Evolutionary conservation across 2,329 filamentous ascomycete species (phyloP).

Genomic region (Microdochium trichocladiopsis): DNA sequence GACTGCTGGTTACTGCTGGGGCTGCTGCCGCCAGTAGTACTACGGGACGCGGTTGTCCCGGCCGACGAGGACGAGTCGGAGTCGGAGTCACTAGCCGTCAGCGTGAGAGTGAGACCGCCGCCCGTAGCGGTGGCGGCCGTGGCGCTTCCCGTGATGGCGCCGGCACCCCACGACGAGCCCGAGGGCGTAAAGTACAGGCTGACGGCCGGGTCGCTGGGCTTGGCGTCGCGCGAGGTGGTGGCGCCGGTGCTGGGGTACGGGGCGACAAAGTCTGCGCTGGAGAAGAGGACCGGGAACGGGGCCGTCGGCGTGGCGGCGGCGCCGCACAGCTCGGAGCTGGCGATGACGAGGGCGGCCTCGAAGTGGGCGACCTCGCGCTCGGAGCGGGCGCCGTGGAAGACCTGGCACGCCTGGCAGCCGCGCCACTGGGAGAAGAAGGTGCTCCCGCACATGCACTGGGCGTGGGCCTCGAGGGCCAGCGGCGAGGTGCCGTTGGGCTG

Average conservation of each 20-base stretch:
- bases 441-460: constrained; percentile 33
- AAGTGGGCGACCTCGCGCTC: constrained; percentile 25
- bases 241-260: constrained; percentile 20
- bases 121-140: constrained; percentile 24
- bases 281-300: constrained; percentile 24
- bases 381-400: constrained; percentile 29
- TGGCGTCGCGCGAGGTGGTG: constrained; percentile 23
- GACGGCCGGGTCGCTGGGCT: constrained; percentile 27
- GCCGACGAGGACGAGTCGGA: background rate
- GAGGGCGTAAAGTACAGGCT: constrained; percentile 33
- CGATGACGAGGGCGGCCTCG: constrained; percentile 23
- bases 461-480: constrained; percentile 17
- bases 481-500: constrained; percentile 19
- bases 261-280: constrained; percentile 15
- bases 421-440: constrained; percentile 34
- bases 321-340: constrained; percentile 24
- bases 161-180: constrained; percentile 26
- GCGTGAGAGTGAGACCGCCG: background rate
- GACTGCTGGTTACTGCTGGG: background rate
- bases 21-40: background rate
- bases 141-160: constrained; percentile 32
- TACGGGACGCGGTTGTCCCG: constrained; percentile 1
- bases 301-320: constrained; percentile 26
- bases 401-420: constrained; percentile 32
- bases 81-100: background rate